Evolutionary conservation across 306 rosid species (phyloP), one percentile per base, ranked within the genome.

Genomic region (Ormosia emarginata): DNA sequence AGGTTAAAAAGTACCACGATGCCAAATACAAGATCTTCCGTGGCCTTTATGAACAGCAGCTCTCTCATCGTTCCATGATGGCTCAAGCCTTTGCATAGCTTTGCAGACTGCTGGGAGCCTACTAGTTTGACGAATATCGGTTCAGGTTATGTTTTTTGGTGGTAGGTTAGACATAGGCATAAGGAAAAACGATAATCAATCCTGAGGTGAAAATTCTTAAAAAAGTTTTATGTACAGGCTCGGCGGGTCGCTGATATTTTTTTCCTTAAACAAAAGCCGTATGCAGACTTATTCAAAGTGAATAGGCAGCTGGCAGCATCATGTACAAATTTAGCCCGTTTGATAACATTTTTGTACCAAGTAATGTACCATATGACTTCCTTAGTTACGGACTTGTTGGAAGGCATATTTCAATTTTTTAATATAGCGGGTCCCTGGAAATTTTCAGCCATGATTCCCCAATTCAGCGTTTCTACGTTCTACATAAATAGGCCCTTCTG

Each of bases 1-100:
- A 86, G 90, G 97, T 95, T 84, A 93, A 86, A 86, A 89, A 84
- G 80, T 95, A 89, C 91, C 99, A 93, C 72, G 93, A 93, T 30
- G 91, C 92, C 50, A 93, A 95, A 84, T 93, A 93, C 86, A 87
- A 85, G 71, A 90, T 95, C 62, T 93, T 90, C 69, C 94, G 87
- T 15, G 85, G 85, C 83, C 98, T 95, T 67, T 95, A 95, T 66
- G 89, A 90, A 80, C 94, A 85, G 86, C 99, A 91, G 82, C 93
- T 90, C 71, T 90, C 94, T 8, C 68, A 87, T 84, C 97, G 97
- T 43, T 89, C 95, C 44, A 74, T 83, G 71, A 91, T 95, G 87
- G 93, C 97, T 57, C 76, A 88, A 87, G 98, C 97, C 85, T 67
- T 90, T 89, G 61, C 92, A 15, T 90, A 86, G 83, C 80, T 53